Evolutionary conservation across 495 filamentous ascomycete genomes (phyloP), one percentile per base, ranked within the genome.

Genomic region (Podospora pseudoanserina): DNA sequence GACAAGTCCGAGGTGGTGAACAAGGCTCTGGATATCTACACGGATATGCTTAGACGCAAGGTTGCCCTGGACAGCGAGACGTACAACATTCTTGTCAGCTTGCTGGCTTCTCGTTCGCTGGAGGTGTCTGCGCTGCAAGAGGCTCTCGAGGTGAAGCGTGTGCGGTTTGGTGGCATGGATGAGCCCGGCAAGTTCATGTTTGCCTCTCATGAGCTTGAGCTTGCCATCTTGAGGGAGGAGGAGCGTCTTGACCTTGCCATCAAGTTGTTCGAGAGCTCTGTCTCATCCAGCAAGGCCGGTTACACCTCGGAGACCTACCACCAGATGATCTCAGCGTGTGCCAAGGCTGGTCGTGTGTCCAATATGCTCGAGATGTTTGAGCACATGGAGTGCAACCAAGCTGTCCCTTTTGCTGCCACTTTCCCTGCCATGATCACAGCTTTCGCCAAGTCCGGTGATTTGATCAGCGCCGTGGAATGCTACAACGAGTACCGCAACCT

Each of bases 351-450:
- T 18, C 87, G 86, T 34, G 84, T 96, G 2, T 87, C 90, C 27
- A 92, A 95, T 67, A 97, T 98, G 95, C 85, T 95, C 63, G 87
- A 88, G 39, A 80, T 97, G 18, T 97, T 94, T 76, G 87, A 88
- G 64, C 92, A 98, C 75, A 94, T 97, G 92, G 93, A 97, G 76
- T 77, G 83, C 57, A 86, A 85, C 65, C 88, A 87, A 65, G 85
- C 93, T 26, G 84, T 84, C 16, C 91, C 94, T 0, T 87, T 87
- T 68, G 88, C 92, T 20, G 87, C 89, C 55, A 93, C 93, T 44
- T 97, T 96, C 79, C 88, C 92, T 2, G 85, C 88, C 16, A 96
- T 99, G 92, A 98, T 99, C 73, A 87, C 91, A 54, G 93, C 92
- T 0, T 98, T 97, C 74, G 93, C 91, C 58, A 85, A 85, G 32